Evolutionary conservation across 495 filamentous ascomycete species (phyloP), one percentile per base, ranked within the genome.

Genomic region (Aspergillus bertholletiae): DNA sequence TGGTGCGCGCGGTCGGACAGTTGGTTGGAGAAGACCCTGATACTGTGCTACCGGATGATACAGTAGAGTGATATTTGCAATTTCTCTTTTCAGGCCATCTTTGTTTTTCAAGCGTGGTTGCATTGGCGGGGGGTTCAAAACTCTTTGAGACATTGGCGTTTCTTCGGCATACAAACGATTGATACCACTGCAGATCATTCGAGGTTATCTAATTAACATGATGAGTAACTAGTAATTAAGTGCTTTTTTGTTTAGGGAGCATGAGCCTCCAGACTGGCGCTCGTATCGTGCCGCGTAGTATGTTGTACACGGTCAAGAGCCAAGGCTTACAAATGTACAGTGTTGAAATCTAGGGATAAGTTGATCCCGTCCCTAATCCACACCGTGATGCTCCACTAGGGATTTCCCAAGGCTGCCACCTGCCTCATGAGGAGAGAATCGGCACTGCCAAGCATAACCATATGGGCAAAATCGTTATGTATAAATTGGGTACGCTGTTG

Each of bases 1-100:
- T 97, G 23, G 93, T 97, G 5, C 81, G 76, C 41, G 82, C 79
- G 22, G 74, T 96, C 37, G 84, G 80, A 28, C 71, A 74, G 52
- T 74, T 86, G 55, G 79, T 93, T 52, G 87, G 88, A 9, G 69
- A 80, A 49, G 67, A 77, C 35, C 69, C 74, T 5, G 68, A 79
- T 9, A 56, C 73, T 49, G 71, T 75, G 28, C 57, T 78, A 12
- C 74, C 75, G 1, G 67, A 72, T 46, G 67, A 70, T 18, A 51
- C 60, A 55, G 55, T 59, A 37, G 65, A 60, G 28, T 73, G 61
- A 68, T 60, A 54, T 57, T 45, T 58, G 51, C 56, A 27, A 47
- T 46, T 47, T 50, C 44, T 15, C 30, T 24, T 49, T 47, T 22
- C 9, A 18, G 11, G 11, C 22, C 26, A 40, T 43, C 20, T 48